These are phyloP conservation scores for Xylariaceae sp. DNA, from an alignment of 2,329 filamentous ascomycete species.

Conservation along the genomic window DNA sequence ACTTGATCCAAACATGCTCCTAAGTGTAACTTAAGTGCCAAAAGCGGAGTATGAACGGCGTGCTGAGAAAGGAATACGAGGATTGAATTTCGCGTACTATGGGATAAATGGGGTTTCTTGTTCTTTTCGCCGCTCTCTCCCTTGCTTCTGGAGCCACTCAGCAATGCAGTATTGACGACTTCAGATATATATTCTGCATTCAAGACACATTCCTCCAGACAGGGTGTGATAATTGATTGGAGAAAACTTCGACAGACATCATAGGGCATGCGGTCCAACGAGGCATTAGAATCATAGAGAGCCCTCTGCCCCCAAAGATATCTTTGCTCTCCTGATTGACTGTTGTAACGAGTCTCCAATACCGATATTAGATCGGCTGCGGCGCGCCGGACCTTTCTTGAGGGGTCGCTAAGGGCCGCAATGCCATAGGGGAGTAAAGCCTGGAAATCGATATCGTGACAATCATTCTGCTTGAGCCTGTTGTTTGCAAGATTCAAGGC, in stretches of 20 bases:
- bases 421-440: conserved; percentile 78
- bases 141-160: conserved; percentile 38
- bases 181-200: conserved; percentile 68
- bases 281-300: conserved; percentile 59
- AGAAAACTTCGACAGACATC: conserved; percentile 60
- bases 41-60: conserved; percentile 61
- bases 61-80: conserved; percentile 73
- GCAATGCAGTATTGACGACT: conserved; percentile 58
- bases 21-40: conserved; percentile 66
- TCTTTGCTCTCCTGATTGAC: conserved; percentile 27
- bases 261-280: conserved; percentile 54
- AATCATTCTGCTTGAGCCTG: conserved; percentile 49
- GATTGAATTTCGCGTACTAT: conserved; percentile 60
- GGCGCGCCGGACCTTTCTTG: conserved; percentile 70
- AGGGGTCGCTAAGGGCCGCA: conserved; percentile 68
- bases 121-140: conserved; percentile 37
- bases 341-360: conserved; percentile 47
- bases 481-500: conserved; percentile 64
- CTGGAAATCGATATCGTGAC: conserved; percentile 63
- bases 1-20: conserved; percentile 69
- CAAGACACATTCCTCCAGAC: conserved; percentile 80
- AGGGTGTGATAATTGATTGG: conserved; percentile 64
- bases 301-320: conserved; percentile 56
- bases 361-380: conserved; percentile 64
- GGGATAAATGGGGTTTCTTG: conserved; percentile 52